Evolutionary conservation across 202 grass and related monocot species (phyloP).

Genomic region (Sporobolus alterniflorus): DNA sequence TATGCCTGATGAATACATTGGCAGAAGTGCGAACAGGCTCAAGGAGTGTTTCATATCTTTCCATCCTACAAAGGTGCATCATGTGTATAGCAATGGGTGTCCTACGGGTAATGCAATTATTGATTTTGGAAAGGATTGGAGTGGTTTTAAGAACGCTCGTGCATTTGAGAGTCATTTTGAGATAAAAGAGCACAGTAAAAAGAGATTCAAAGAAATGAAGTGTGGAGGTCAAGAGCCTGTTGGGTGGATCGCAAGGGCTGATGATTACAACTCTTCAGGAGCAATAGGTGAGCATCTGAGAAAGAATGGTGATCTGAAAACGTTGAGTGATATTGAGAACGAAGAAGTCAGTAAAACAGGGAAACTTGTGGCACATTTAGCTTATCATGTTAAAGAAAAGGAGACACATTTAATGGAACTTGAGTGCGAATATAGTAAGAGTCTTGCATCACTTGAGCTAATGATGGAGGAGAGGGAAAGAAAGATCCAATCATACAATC

Average conservation of each 20-base stretch:
- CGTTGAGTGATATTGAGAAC: constrained; percentile 45
- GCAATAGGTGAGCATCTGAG: constrained; percentile 68
- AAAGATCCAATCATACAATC: constrained; percentile 48
- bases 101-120: constrained; percentile 73
- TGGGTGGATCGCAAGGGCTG: constrained; percentile 79
- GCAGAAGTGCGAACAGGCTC: constrained; percentile 80
- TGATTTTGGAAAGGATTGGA: constrained; percentile 79
- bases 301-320: constrained; percentile 77
- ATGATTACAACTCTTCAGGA: constrained; percentile 65
- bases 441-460: constrained; percentile 41
- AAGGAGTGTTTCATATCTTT: constrained; percentile 69
- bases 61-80: constrained; percentile 63
- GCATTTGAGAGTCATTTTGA: constrained; percentile 72
- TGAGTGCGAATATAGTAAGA: constrained; percentile 54
- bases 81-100: constrained; percentile 62
- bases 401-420: constrained; percentile 56
- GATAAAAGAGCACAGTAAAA: constrained; percentile 48
- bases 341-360: constrained; percentile 62
- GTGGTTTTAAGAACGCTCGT: constrained; percentile 66
- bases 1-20: constrained; percentile 67
- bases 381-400: constrained; percentile 57
- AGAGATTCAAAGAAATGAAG: constrained; percentile 53
- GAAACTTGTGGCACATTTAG: constrained; percentile 62
- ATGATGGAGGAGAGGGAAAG: constrained; percentile 76
- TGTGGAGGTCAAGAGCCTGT: constrained; percentile 30